Percentiles rank a stretch among this genome's conserved stretches.
Evolutionary conservation across 1,284 basidiomycete species (phyloP).

Genomic region (Pseudozyma hubeiensis): DNA sequence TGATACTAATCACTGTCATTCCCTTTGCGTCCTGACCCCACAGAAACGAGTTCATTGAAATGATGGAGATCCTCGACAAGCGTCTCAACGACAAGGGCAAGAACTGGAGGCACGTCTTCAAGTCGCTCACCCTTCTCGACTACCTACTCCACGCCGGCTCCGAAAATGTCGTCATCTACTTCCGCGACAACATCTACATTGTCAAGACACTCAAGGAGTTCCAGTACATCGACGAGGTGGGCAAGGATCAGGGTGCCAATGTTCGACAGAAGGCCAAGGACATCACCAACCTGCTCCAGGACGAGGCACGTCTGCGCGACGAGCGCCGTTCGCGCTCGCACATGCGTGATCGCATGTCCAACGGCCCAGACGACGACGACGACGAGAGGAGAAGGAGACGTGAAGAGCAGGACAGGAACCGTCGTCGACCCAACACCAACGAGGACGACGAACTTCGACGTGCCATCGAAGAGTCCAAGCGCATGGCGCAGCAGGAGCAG

Average conservation of each 20-base stretch:
- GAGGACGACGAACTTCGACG: slow-evolving; percentile 73
- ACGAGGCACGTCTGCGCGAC: slow-evolving; percentile 85
- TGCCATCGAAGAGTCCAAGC: slow-evolving; percentile 71
- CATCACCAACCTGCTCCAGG: slow-evolving; percentile 93
- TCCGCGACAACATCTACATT: slow-evolving; percentile 94
- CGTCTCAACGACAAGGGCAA: slow-evolving; percentile 99
- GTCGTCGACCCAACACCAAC: slow-evolving; percentile 49
- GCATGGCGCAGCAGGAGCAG: slow-evolving; percentile 66
- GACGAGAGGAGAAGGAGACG: slow-evolving; percentile 71
- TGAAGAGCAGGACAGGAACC: slow-evolving; percentile 45
- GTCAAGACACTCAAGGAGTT: slow-evolving; percentile 99
- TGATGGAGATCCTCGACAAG: slow-evolving; percentile 99
- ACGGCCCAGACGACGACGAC: slow-evolving; percentile 75
- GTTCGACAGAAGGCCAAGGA: slow-evolving; percentile 98
- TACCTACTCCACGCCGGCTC: slow-evolving; percentile 96
- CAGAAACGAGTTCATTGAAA: slow-evolving; percentile 97
- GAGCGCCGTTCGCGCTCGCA: slow-evolving; percentile 85
- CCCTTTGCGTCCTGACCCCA: neutral
- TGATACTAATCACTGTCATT: neutral
- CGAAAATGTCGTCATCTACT: slow-evolving; percentile 98
- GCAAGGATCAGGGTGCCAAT: slow-evolving; percentile 97
- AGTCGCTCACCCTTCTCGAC: slow-evolving; percentile 95
- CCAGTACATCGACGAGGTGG: slow-evolving; percentile 93
- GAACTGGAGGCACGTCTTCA: slow-evolving; percentile 99
- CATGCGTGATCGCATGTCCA: slow-evolving; percentile 91